Evolutionary conservation across 192 early-diverging fungal genomes (phyloP).

Genomic region (Mortierella alpina): DNA sequence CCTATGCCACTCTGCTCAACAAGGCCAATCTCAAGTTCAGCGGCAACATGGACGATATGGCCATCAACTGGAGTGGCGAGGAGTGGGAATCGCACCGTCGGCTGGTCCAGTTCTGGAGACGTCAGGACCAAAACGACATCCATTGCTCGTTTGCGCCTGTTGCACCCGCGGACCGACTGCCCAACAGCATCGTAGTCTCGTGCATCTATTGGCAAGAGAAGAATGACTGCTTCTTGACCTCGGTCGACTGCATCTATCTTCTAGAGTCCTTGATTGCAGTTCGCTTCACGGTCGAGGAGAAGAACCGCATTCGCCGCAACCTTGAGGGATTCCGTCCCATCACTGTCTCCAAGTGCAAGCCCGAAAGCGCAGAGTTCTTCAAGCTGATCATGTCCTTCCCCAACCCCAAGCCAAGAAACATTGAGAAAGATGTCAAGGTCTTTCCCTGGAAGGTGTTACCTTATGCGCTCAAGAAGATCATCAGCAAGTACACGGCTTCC

Average conservation of each 20-base stretch:
- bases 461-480: constrained; percentile 80
- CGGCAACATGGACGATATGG: constrained; percentile 75
- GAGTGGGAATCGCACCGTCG: constrained; percentile 73
- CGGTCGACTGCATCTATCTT: constrained; percentile 79
- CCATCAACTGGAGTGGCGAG: constrained; percentile 71
- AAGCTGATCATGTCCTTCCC: constrained; percentile 85
- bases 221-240: constrained; percentile 80
- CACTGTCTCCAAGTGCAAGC: constrained; percentile 81
- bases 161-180: constrained; percentile 62
- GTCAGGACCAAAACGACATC: constrained; percentile 71
- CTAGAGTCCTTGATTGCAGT: constrained; percentile 78
- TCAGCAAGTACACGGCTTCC: constrained; percentile 75
- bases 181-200: constrained; percentile 77
- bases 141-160: constrained; percentile 70
- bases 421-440: constrained; percentile 85
- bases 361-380: constrained; percentile 81
- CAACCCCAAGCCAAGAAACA: constrained; percentile 85
- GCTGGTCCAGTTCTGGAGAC: constrained; percentile 79
- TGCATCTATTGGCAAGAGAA: constrained; percentile 78
- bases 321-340: constrained; percentile 82
- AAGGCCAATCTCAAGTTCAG: constrained; percentile 49
- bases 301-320: constrained; percentile 89
- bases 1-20: constrained; percentile 31
- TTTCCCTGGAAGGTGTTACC: constrained; percentile 67
- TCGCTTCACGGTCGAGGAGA: constrained; percentile 83